Base-by-base conservation (phyloP, 768 basidiomycete species). In the Suillus ampliporus region DNA sequence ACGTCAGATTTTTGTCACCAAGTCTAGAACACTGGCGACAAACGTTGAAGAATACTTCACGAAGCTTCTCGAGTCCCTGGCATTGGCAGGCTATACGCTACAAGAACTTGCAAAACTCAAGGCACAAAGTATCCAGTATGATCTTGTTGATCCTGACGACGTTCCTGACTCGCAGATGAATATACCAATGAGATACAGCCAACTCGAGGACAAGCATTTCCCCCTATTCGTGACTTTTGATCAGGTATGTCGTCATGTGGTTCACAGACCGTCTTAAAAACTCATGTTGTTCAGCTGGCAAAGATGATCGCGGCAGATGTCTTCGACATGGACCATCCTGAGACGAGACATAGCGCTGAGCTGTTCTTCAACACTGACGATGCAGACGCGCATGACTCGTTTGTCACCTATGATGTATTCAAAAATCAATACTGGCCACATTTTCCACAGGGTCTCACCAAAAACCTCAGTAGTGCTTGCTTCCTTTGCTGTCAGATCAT, bases 211-310 rank as follows among this genome's bases (percentile, higher is more conserved):
- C 41, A 67, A 78, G 0, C 83, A 92, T 67, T 92, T 91, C 58
- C 90, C 91, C 0, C 71, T 92, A 46, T 92, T 91, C 64, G 67
- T 89, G 1, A 89, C 90, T 0, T 88, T 86, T 61, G 84, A 90
- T 67, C 77, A 79, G 57, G 90, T 88, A 64, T 57, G 81, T 65
- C 2, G 13, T 3, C 5, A 44, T 3, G 8, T 26, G 1, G 48
- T 23, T 19, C n/a, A 41, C 14, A 19, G 15, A 46, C 31, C 0
- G 5, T 54, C 65, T 46, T 64, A 7, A 26, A 31, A 35, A 21
- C 21, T 59, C 1, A 21, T 19, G n/a, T 54, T 31, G 21, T 31
- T 21, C 37, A 74, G 72, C 67, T 74, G 0, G 70, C 62, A 8
- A 65, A 35, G 26, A 75, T 74, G 72, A 69, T 75, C 28, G 74